Conservation (phyloP, 352 stramenopile genomes). For the Sclerospora graminicola region DNA sequence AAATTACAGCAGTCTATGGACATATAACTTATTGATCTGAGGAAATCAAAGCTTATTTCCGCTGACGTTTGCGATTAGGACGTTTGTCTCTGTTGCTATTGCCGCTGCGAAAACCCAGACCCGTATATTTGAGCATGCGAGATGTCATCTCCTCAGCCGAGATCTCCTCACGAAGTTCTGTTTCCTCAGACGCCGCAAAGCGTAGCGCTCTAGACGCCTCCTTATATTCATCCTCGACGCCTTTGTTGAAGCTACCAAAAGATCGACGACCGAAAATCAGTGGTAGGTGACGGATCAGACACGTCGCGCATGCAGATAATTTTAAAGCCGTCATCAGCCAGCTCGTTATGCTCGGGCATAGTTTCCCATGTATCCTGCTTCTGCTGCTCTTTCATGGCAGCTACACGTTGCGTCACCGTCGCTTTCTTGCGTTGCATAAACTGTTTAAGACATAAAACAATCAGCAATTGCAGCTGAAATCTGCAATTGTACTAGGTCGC, state of each 20-base stretch:
- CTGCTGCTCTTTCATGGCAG: constrained; percentile 39
- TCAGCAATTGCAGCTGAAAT: neutral
- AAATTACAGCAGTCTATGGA: constrained; percentile 1
- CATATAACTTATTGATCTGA: constrained; percentile 34
- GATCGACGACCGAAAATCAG: constrained; percentile 67
- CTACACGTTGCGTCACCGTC: constrained; percentile 39
- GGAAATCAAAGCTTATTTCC: constrained; percentile 32
- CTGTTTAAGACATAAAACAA: constrained; percentile 16
- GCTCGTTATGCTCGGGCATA: constrained; percentile 18
- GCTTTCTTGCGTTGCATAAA: constrained; percentile 84
- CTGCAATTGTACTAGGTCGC: neutral
- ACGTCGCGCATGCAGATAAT: constrained; percentile 53
- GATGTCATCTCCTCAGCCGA: constrained; percentile 75
- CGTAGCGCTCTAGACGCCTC: constrained; percentile 43
- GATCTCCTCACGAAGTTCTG: constrained; percentile 65
- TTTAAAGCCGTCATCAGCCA: constrained; percentile 17
- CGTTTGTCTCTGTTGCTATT: constrained; percentile 16
- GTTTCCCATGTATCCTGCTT: constrained; percentile 53
- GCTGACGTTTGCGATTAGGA: constrained; percentile 39
- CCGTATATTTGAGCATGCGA: constrained; percentile 81
- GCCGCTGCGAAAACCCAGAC: constrained; percentile 34
- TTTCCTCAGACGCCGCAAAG: constrained; percentile 55
- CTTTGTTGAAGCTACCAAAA: constrained; percentile 76
- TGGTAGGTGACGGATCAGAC: constrained; percentile 58
- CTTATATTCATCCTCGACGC: constrained; percentile 73